Evolutionary conservation across 306 rosid species (phyloP).

Genomic region (Crataegus laevigata): DNA sequence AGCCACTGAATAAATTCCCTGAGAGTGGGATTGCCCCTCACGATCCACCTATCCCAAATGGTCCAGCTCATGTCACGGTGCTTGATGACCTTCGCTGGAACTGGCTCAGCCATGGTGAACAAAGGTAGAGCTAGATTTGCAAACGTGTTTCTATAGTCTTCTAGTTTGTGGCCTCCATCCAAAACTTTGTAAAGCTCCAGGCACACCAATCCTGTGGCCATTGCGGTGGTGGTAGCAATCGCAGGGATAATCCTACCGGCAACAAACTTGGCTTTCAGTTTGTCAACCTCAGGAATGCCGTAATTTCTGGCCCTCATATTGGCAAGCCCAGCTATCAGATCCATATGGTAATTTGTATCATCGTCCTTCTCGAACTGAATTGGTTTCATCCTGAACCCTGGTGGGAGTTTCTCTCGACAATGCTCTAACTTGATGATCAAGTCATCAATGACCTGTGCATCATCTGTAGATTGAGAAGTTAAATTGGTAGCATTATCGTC

Average conservation of each 20-base stretch:
- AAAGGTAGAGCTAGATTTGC: slow-evolving; percentile 83
- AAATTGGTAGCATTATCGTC: slow-evolving; percentile 86
- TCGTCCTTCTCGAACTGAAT: slow-evolving; percentile 97
- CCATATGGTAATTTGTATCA: slow-evolving; percentile 95
- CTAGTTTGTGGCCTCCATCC: slow-evolving; percentile 74
- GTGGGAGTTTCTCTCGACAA: slow-evolving; percentile 37
- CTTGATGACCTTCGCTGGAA: slow-evolving; percentile 73
- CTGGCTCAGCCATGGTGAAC: slow-evolving; percentile 92
- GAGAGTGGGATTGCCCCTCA: slow-evolving; percentile 68
- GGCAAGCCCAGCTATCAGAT: slow-evolving; percentile 89
- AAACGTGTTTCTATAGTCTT: slow-evolving; percentile 85
- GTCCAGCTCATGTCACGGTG: slow-evolving; percentile 83
- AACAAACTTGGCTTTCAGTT: slow-evolving; percentile 91
- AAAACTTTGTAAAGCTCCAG: slow-evolving; percentile 84
- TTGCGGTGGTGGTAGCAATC: slow-evolving; percentile 88
- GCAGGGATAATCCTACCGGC: slow-evolving; percentile 97
- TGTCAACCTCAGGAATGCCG: slow-evolving; percentile 94
- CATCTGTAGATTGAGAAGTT: slow-evolving; percentile 69
- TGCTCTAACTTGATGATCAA: slow-evolving; percentile 59
- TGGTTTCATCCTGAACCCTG: slow-evolving; percentile 90
- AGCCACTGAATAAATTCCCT: slow-evolving; percentile 71
- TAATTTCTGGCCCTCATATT: slow-evolving; percentile 97
- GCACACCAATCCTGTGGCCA: slow-evolving; percentile 96
- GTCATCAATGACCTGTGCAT: slow-evolving; percentile 73
- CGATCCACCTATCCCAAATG: slow-evolving; percentile 94